phyloP scores from a whole-genome alignment of 257 asterid genomes.

The Solanum corneliomulleri region DNA sequence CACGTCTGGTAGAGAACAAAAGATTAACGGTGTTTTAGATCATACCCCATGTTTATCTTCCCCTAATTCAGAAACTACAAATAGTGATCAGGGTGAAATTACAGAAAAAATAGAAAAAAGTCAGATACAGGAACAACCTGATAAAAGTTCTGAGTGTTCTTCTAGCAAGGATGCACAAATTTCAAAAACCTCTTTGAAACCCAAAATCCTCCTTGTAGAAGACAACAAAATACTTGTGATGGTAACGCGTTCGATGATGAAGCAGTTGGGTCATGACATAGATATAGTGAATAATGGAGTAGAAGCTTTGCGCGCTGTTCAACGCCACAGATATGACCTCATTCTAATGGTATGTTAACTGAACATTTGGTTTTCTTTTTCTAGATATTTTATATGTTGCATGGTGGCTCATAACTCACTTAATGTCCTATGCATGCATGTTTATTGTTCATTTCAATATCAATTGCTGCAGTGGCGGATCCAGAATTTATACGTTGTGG shows the following conservation, averaged over 20 bases:
- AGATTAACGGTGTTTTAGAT: background rate
- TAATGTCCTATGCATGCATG: background rate
- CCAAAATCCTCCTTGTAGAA: constrained; percentile 81
- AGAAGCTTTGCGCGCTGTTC: constrained; percentile 71
- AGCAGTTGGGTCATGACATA: constrained; percentile 59
- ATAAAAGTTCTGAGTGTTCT: constrained; percentile 27
- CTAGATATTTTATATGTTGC: background rate
- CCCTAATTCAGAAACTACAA: constrained; percentile 5
- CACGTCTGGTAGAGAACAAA: constrained; percentile 5
- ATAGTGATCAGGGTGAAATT: constrained; percentile 5
- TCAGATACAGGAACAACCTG: constrained; percentile 8
- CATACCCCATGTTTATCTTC: constrained; percentile 3
- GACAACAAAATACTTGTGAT: constrained; percentile 75
- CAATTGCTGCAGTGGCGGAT: background rate
- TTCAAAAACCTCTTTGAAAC: constrained; percentile 18
- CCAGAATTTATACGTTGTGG: background rate
- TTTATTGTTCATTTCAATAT: background rate
- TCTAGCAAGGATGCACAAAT: constrained; percentile 28
- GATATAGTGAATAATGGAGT: constrained; percentile 62
- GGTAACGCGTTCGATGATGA: constrained; percentile 80
- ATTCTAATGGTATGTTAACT: constrained; percentile 54
- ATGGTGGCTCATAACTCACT: background rate
- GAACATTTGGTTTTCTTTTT: background rate
- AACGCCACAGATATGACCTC: constrained; percentile 39
- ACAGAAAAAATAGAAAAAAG: constrained; percentile 15